Evolutionary conservation across 208 protist genomes (phyloP).

Genomic region (Strigomonas oncopelti): DNA sequence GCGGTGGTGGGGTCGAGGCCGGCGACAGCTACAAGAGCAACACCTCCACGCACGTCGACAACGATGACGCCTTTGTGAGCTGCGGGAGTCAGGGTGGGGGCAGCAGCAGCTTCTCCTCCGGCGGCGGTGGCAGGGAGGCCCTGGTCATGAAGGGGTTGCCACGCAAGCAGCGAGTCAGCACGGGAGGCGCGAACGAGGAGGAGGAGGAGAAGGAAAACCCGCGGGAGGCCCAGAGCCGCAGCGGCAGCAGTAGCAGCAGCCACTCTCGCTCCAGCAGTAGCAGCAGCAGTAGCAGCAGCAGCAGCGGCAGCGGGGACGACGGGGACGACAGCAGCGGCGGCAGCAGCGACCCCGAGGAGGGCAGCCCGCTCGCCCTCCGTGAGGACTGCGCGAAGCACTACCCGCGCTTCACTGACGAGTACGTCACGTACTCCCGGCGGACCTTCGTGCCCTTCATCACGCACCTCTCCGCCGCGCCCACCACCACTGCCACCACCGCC

Average conservation of each 20-base stretch:
- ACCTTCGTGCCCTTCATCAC: constrained; percentile 41
- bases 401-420: constrained; percentile 54
- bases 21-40: no score
- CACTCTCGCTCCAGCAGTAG: neutral
- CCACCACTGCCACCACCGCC: constrained; percentile 3
- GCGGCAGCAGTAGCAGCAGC: constrained; percentile 12
- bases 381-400: constrained; percentile 48
- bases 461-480: neutral
- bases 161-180: no score
- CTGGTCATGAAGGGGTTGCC: no score
- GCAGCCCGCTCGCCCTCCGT: neutral
- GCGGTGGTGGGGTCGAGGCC: no score
- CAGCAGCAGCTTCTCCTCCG: no score
- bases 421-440: constrained; percentile 37
- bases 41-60: no score
- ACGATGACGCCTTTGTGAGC: no score
- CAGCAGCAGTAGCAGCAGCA: constrained; percentile 12
- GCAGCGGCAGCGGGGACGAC: constrained; percentile 15
- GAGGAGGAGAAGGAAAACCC: neutral
- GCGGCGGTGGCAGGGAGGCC: no score
- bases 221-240: neutral
- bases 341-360: constrained; percentile 1
- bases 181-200: no score
- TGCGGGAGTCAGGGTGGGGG: no score
- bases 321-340: constrained; percentile 20